Percentiles rank a stretch among this genome's conserved stretches.
phyloP scores from a whole-genome alignment of 495 filamentous ascomycete species.

The Penicillium pancosmium region DNA sequence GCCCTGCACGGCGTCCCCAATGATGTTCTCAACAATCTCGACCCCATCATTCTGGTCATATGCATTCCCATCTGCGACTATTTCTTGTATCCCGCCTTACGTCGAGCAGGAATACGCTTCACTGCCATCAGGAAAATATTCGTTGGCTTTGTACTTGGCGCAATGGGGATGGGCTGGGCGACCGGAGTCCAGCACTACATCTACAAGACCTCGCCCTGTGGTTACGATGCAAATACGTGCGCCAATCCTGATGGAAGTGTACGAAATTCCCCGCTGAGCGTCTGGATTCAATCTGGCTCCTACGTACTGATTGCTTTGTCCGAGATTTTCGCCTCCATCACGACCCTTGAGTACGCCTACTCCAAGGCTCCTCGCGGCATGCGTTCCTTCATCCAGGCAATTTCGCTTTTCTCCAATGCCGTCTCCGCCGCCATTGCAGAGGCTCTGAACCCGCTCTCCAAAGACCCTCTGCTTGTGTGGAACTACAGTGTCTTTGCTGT shows the following conservation, averaged over 20 bases:
- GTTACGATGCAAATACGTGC: conserved; percentile 51
- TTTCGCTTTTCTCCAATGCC: conserved; percentile 70
- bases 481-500: conserved; percentile 68
- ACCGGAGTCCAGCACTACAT: conserved; percentile 69
- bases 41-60: conserved; percentile 69
- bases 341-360: conserved; percentile 73
- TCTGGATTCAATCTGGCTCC: conserved; percentile 59
- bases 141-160: conserved; percentile 63
- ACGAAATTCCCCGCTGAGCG: conserved; percentile 46
- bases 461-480: conserved; percentile 66
- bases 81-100: conserved; percentile 65
- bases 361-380: conserved; percentile 82
- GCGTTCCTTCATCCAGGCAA: conserved; percentile 69
- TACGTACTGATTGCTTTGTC: conserved; percentile 67
- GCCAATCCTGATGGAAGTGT: conserved; percentile 14
- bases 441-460: conserved; percentile 61
- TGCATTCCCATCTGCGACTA: conserved; percentile 70
- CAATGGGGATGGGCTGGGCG: conserved; percentile 59
- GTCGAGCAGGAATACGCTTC: conserved; percentile 60
- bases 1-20: conserved; percentile 58
- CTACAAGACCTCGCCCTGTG: conserved; percentile 59
- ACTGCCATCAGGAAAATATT: conserved; percentile 70
- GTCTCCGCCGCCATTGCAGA: conserved; percentile 65
- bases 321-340: conserved; percentile 70
- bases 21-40: conserved; percentile 72